phyloP scores from a whole-genome alignment of 1,284 basidiomycete species.

The Rhodotorula mucilaginosa region DNA sequence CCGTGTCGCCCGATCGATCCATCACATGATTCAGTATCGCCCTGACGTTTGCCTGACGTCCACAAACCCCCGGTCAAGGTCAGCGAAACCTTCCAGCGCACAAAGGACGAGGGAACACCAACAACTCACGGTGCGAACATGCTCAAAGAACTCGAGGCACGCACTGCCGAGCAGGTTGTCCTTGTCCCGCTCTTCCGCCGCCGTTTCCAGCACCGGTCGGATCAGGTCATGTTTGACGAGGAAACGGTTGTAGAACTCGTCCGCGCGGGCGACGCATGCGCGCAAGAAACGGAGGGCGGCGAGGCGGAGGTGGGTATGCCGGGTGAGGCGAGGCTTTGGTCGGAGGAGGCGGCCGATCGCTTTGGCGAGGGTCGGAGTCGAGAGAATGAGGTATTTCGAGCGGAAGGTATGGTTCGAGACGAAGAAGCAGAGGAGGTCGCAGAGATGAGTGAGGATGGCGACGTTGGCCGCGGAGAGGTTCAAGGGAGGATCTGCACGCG shows the following conservation, averaged over 20 bases:
- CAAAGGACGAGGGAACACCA: background rate
- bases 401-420: conserved; percentile 78
- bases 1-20: conserved; percentile 65
- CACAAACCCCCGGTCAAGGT: conserved; percentile 8
- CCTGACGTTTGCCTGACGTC: conserved; percentile 51
- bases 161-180: conserved; percentile 93
- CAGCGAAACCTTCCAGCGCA: conserved; percentile 3
- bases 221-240: conserved; percentile 82
- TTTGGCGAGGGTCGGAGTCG: conserved; percentile 64
- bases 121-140: conserved; percentile 70
- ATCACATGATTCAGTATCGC: conserved; percentile 77
- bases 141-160: conserved; percentile 92
- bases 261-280: conserved; percentile 76
- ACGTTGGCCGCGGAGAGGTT: conserved; percentile 20
- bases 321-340: conserved; percentile 58
- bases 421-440: conserved; percentile 84
- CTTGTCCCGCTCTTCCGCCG: conserved; percentile 71
- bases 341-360: conserved; percentile 66
- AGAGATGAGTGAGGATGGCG: conserved; percentile 48
- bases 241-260: conserved; percentile 79
- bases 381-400: conserved; percentile 84
- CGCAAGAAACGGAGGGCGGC: conserved; percentile 89
- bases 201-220: conserved; percentile 76
- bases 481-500: conserved; percentile 23
- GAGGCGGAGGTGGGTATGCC: conserved; percentile 87